Evolutionary conservation across 768 basidiomycete species (phyloP).

Genomic region (Pulveroboletus ravenelii): DNA sequence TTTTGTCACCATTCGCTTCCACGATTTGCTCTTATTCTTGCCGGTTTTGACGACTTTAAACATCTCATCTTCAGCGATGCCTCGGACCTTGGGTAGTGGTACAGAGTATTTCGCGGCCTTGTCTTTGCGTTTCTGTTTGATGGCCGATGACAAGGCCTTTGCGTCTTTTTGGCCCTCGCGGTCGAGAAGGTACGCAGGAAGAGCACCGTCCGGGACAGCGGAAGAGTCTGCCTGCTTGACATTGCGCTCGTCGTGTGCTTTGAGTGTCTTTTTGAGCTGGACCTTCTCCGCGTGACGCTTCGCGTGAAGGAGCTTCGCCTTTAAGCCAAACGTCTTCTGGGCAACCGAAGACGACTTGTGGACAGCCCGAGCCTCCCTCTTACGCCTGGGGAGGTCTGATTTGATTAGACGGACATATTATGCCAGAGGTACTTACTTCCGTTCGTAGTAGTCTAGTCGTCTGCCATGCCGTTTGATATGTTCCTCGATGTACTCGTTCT

Average conservation of each 20-base stretch:
- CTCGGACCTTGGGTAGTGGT: slow-evolving; percentile 92
- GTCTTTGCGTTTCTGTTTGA: slow-evolving; percentile 99
- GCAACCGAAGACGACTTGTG: slow-evolving; percentile 78
- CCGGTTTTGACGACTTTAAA: slow-evolving; percentile 99
- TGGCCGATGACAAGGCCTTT: slow-evolving; percentile 89
- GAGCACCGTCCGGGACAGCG: slow-evolving; percentile 80
- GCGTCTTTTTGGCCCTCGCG: slow-evolving; percentile 98
- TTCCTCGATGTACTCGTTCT: slow-evolving; percentile 99
- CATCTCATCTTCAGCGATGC: slow-evolving; percentile 99
- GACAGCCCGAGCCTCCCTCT: slow-evolving; percentile 71
- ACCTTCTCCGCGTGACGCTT: slow-evolving; percentile 97
- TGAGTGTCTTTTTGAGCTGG: slow-evolving; percentile 98
- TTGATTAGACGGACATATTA: not conserved
- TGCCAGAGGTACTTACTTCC: slow-evolving; percentile 58
- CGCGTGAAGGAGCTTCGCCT: slow-evolving; percentile 96
- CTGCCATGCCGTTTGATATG: slow-evolving; percentile 96
- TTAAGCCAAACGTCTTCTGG: slow-evolving; percentile 93
- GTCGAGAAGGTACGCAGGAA: slow-evolving; percentile 94
- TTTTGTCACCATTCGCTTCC: slow-evolving; percentile 99
- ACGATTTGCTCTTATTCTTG: slow-evolving; percentile 91
- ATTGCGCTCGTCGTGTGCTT: slow-evolving; percentile 98
- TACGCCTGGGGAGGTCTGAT: slow-evolving; percentile 50
- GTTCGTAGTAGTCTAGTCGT: slow-evolving; percentile 92
- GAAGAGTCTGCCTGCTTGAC: slow-evolving; percentile 90
- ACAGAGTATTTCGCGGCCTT: slow-evolving; percentile 98